Evolutionary conservation across 176 grass and related monocot genomes (phyloP).

Genomic region (Rhynchospora tenuis): DNA sequence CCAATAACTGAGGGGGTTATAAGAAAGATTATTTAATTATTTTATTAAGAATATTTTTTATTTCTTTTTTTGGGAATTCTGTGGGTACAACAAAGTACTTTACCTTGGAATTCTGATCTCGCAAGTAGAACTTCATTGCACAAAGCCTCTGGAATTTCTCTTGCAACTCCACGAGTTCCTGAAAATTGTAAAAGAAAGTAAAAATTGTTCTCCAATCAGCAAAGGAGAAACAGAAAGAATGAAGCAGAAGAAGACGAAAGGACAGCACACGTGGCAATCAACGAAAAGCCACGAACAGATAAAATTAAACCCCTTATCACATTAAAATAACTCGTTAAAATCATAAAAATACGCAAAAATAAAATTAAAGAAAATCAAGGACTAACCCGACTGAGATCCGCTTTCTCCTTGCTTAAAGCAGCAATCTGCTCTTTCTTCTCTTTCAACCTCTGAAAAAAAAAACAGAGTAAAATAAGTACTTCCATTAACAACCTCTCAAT

Average conservation of each 20-base stretch:
- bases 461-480: background rate
- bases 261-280: background rate
- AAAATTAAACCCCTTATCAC: background rate
- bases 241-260: background rate
- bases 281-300: background rate
- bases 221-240: background rate
- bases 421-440: slow-evolving; percentile 13
- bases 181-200: background rate
- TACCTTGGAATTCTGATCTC: slow-evolving; percentile 13
- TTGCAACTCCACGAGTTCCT: background rate
- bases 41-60: background rate
- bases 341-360: background rate
- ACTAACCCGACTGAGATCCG: slow-evolving; percentile 12
- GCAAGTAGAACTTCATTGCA: background rate
- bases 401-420: background rate
- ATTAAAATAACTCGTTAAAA: background rate
- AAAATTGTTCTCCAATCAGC: background rate
- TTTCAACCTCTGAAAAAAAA: slow-evolving; percentile 1
- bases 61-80: background rate
- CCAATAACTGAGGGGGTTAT: background rate
- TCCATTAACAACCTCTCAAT: background rate
- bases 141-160: background rate
- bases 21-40: background rate
- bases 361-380: background rate
- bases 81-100: background rate